These are phyloP conservation scores for Sutorius eximius DNA, from an alignment of 1,284 basidiomycete genomes.

Conservation along the genomic window DNA sequence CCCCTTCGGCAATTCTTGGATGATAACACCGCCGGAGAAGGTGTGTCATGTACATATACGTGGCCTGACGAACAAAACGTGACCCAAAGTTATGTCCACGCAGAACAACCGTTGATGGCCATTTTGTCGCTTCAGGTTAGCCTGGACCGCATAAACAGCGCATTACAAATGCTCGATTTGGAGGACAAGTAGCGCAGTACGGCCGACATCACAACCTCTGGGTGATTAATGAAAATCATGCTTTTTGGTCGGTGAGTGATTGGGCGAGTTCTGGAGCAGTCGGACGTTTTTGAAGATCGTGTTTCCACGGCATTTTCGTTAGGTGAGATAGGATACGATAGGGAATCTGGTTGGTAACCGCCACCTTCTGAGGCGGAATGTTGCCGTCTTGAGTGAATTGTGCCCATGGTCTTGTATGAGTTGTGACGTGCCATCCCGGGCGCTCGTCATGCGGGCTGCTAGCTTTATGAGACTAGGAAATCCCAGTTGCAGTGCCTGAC, in stretches of 20 bases:
- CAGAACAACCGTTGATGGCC: conserved; percentile 29
- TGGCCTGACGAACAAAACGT: neutral
- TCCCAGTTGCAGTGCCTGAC: neutral
- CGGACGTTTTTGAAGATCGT: conserved; percentile 13
- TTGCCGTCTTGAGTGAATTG: neutral
- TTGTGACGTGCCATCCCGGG: neutral
- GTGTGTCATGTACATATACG: conserved; percentile 12
- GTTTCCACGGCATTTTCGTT: neutral
- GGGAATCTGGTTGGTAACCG: neutral
- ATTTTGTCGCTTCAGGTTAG: conserved; percentile 25
- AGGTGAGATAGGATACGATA: conserved; percentile 5
- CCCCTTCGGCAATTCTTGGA: conserved; percentile 28
- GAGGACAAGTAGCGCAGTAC: conserved; percentile 1
- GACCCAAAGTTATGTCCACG: conserved; percentile 1
- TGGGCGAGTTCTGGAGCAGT: neutral
- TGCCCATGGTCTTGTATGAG: neutral
- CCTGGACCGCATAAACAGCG: conserved; percentile 30
- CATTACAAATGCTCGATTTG: conserved; percentile 19
- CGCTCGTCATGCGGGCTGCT: neutral
- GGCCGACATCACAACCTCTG: neutral
- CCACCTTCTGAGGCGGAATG: neutral
- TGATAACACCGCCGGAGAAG: conserved; percentile 18
- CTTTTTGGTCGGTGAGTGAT: neutral
- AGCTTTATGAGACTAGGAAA: too few relatives aligned
- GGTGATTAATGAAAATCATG: conserved; percentile 21